These are phyloP conservation scores for Dispira simplex DNA, from an alignment of 192 early-diverging fungal species.

Conservation along the genomic window DNA sequence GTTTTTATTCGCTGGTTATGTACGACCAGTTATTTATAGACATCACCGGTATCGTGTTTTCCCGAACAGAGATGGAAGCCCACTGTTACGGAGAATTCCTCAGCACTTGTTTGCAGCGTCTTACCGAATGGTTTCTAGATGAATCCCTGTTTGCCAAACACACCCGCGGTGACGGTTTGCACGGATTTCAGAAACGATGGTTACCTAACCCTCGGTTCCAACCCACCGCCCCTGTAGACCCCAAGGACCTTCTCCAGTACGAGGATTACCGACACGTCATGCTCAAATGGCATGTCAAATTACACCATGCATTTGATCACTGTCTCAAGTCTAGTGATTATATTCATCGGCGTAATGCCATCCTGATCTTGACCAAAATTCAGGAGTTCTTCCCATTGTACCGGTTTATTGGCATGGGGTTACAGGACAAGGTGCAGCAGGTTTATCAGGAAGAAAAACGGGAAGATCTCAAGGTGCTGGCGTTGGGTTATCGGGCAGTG, in stretches of 20 bases:
- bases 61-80: slow-evolving; percentile 58
- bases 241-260: slow-evolving; percentile 33
- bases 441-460: slow-evolving; percentile 40
- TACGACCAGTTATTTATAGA: slow-evolving; percentile 44
- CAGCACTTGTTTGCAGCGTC: slow-evolving; percentile 29
- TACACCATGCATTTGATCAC: slow-evolving; percentile 23
- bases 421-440: slow-evolving; percentile 25
- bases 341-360: slow-evolving; percentile 57
- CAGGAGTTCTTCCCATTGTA: slow-evolving; percentile 42
- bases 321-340: slow-evolving; percentile 44
- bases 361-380: slow-evolving; percentile 51
- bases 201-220: slow-evolving; percentile 15
- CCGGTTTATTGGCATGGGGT: slow-evolving; percentile 29
- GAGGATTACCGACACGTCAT: slow-evolving; percentile 44
- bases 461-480: slow-evolving; percentile 57
- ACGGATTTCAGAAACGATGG: slow-evolving; percentile 60
- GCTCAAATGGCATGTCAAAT: slow-evolving; percentile 58
- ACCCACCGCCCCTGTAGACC: slow-evolving; percentile 16
- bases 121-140: slow-evolving; percentile 40
- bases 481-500: slow-evolving; percentile 32
- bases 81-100: slow-evolving; percentile 57
- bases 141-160: slow-evolving; percentile 32
- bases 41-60: slow-evolving; percentile 31
- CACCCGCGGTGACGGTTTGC: slow-evolving; percentile 35
- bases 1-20: slow-evolving; percentile 52